Conservation (phyloP, 1,284 basidiomycete species). For the Phylloporus sp. region DNA sequence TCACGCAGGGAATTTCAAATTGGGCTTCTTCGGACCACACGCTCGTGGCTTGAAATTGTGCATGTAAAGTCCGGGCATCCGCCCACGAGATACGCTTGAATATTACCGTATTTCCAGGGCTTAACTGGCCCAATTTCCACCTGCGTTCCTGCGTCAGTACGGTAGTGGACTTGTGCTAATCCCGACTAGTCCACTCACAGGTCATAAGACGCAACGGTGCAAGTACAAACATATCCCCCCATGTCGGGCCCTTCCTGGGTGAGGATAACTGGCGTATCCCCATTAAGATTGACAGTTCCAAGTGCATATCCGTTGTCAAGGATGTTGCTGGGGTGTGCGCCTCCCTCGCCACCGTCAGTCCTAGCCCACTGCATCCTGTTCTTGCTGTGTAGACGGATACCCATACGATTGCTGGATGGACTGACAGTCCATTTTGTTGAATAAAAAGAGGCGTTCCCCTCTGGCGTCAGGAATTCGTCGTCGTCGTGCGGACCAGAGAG, state of each 20-base stretch:
- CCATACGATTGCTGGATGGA: constrained; percentile 63
- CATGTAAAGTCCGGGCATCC: constrained; percentile 36
- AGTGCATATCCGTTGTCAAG: constrained; percentile 70
- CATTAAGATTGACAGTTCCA: constrained; percentile 68
- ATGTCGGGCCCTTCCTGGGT: constrained; percentile 67
- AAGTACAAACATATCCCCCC: constrained; percentile 65
- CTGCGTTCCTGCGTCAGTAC: constrained; percentile 34
- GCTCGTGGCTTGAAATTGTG: constrained; percentile 22
- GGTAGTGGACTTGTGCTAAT: background rate
- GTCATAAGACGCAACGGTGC: constrained; percentile 55
- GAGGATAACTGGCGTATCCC: constrained; percentile 73
- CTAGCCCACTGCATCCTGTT: constrained; percentile 61
- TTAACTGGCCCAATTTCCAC: constrained; percentile 69
- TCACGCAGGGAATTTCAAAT: constrained; percentile 1
- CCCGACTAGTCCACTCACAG: constrained; percentile 40
- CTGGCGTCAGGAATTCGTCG: constrained; percentile 53
- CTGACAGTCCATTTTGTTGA: constrained; percentile 55
- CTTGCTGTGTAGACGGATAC: constrained; percentile 50
- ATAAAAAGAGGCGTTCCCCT: constrained; percentile 55
- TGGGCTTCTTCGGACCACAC: constrained; percentile 39
- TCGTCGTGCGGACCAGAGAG: constrained; percentile 71
- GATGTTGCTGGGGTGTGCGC: constrained; percentile 74
- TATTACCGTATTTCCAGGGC: constrained; percentile 52
- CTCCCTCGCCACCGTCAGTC: constrained; percentile 67
- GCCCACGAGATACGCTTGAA: constrained; percentile 54